phyloP scores from a whole-genome alignment of 1,284 basidiomycete genomes.

The Polyporus tsugae region DNA sequence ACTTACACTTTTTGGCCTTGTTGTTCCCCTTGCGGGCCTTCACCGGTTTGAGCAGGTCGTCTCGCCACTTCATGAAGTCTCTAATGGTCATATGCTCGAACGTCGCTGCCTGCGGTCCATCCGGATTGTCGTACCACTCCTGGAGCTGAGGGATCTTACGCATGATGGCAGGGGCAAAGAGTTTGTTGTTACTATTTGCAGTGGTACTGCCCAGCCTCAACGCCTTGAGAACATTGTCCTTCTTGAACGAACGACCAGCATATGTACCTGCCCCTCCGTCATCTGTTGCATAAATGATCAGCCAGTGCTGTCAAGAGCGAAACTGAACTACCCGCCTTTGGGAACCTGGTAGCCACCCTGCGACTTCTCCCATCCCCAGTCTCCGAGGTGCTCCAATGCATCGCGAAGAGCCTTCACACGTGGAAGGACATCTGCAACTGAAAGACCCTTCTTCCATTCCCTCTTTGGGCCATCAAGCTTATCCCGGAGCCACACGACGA shows the following conservation, averaged over 20 bases:
- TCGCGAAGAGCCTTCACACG: background rate
- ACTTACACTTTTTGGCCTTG: background rate
- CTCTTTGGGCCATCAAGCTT: background rate
- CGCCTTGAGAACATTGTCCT: background rate
- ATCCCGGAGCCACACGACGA: background rate
- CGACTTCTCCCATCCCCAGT: background rate
- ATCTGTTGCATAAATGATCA: background rate
- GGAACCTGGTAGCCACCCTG: background rate
- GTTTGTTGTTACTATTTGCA: background rate
- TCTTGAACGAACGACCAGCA: background rate
- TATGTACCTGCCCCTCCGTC: background rate
- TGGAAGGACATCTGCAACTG: background rate
- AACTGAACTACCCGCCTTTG: background rate
- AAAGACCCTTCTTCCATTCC: background rate
- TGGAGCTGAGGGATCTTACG: background rate
- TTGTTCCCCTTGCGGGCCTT: background rate
- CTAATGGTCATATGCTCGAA: background rate
- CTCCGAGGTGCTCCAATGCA: background rate
- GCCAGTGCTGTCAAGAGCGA: background rate
- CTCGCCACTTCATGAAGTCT: background rate
- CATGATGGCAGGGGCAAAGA: background rate
- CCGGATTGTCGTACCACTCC: background rate
- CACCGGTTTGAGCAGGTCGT: background rate
- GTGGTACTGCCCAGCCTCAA: background rate
- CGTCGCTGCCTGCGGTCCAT: background rate